Evolutionary conservation across 1,284 basidiomycete genomes (phyloP).

Genomic region (Ustilago cynodontis): DNA sequence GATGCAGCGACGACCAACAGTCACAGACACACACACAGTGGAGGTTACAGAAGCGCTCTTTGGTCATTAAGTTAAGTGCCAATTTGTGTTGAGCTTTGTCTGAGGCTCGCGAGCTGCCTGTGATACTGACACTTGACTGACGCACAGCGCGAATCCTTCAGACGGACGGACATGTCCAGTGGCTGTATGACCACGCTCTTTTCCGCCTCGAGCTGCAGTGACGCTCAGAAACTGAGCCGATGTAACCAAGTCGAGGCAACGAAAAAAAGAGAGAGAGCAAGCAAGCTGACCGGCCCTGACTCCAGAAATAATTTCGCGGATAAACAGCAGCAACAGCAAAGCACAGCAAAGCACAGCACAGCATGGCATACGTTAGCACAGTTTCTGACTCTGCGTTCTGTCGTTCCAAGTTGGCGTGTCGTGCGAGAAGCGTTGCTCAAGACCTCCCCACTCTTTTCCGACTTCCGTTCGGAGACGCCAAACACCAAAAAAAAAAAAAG

Average conservation of each 20-base stretch:
- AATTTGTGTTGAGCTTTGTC: not conserved
- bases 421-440: constrained; percentile 1
- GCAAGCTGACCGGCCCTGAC: not conserved
- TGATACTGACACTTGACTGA: constrained; percentile 1
- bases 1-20: not conserved
- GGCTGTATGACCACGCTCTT: not conserved
- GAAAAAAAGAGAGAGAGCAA: too few relatives aligned
- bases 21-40: constrained; percentile 1
- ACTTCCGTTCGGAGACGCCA: not conserved
- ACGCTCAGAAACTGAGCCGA: constrained; percentile 2
- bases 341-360: constrained; percentile 6
- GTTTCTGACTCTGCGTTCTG: too few relatives aligned
- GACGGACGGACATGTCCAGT: not conserved
- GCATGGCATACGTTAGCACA: too few relatives aligned
- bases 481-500: constrained; percentile 9
- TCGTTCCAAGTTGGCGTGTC: not conserved
- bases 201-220: not conserved
- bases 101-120: not conserved
- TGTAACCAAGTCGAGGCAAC: not conserved
- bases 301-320: too few relatives aligned
- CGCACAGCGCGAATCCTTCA: constrained; percentile 8
- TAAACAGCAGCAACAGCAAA: not conserved
- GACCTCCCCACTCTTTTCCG: constrained; percentile 5
- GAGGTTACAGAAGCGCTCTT: constrained; percentile 1
- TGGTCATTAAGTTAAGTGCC: not conserved